Conservation (phyloP, 2,329 filamentous ascomycete species). For the Colletotrichum eleusines region DNA sequence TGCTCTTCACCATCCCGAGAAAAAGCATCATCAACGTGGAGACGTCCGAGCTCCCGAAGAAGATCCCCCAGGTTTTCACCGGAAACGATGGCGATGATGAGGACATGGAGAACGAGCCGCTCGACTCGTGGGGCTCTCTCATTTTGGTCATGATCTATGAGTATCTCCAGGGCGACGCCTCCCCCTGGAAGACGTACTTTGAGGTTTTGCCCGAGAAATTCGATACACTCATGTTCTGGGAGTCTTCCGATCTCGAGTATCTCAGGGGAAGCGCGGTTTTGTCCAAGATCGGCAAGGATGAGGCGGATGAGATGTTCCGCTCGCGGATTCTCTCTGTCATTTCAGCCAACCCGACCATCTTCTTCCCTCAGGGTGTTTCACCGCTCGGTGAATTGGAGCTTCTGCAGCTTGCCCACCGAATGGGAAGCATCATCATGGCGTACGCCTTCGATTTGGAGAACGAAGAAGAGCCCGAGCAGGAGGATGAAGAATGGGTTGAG, state of each 20-base stretch:
- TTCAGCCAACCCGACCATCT: constrained; percentile 58
- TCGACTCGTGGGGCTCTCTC: constrained; percentile 67
- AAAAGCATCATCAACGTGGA: constrained; percentile 76
- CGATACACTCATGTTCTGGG: constrained; percentile 94
- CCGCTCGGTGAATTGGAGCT: constrained; percentile 59
- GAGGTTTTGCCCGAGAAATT: constrained; percentile 78
- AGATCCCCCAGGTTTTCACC: constrained; percentile 67
- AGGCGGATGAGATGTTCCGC: constrained; percentile 78
- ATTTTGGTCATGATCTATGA: constrained; percentile 89
- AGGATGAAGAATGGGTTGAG: constrained; percentile 74
- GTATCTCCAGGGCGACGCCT: constrained; percentile 67
- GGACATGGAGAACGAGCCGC: constrained; percentile 53
- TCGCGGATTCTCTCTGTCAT: constrained; percentile 64
- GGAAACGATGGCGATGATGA: constrained; percentile 49
- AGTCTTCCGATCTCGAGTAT: constrained; percentile 73
- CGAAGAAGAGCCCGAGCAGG: constrained; percentile 67
- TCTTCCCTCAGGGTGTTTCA: constrained; percentile 55
- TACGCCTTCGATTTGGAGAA: constrained; percentile 87
- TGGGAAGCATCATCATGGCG: constrained; percentile 92
- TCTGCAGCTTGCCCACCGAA: constrained; percentile 73
- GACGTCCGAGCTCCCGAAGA: constrained; percentile 75
- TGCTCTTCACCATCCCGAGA: constrained; percentile 84
- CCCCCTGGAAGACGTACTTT: constrained; percentile 83
- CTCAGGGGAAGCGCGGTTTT: constrained; percentile 84
- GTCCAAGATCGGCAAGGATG: constrained; percentile 79